A percentile compares a stretch with the other conserved stretches of the same genome.
These are phyloP conservation scores for Arabis alpina DNA, from an alignment of 345 rosid species.

Conservation along the genomic window DNA sequence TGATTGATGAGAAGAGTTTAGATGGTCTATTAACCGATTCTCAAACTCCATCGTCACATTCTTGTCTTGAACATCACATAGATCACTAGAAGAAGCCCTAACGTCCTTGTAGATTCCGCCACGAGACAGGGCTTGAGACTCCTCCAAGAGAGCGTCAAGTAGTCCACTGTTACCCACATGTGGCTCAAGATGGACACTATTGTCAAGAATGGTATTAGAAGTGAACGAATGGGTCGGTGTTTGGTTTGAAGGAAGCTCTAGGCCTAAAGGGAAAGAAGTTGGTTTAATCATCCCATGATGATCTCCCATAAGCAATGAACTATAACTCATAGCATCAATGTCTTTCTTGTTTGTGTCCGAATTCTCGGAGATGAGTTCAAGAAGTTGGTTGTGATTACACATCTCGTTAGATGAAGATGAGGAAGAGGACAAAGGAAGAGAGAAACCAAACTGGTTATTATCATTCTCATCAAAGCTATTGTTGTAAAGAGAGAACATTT, in stretches of 20 bases:
- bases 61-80: constrained; percentile 20
- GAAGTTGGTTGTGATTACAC: constrained; percentile 31
- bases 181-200: constrained; percentile 18
- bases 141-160: constrained; percentile 61
- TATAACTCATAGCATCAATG: constrained; percentile 46
- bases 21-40: constrained; percentile 41
- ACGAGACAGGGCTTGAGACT: constrained; percentile 49
- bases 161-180: constrained; percentile 50
- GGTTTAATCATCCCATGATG: constrained; percentile 14
- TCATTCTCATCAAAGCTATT: constrained; percentile 30
- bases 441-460: constrained; percentile 32
- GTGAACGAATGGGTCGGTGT: constrained; percentile 34
- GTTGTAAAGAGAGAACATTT: constrained; percentile 40
- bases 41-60: constrained; percentile 31
- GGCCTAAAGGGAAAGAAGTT: constrained; percentile 38
- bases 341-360: constrained; percentile 31
- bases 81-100: constrained; percentile 25
- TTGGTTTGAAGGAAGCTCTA: constrained; percentile 65
- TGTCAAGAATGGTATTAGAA: constrained; percentile 27
- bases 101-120: constrained; percentile 31
- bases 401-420: constrained; percentile 38
- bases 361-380: constrained; percentile 37
- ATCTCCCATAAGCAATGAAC: constrained; percentile 60
- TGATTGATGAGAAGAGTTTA: constrained; percentile 49
- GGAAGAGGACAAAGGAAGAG: constrained; percentile 42